A percentile compares a stretch with the other conserved stretches of the same genome.
These are phyloP conservation scores for Leishmania lainsoni DNA, from an alignment of 208 protist species.

Conservation along the genomic window DNA sequence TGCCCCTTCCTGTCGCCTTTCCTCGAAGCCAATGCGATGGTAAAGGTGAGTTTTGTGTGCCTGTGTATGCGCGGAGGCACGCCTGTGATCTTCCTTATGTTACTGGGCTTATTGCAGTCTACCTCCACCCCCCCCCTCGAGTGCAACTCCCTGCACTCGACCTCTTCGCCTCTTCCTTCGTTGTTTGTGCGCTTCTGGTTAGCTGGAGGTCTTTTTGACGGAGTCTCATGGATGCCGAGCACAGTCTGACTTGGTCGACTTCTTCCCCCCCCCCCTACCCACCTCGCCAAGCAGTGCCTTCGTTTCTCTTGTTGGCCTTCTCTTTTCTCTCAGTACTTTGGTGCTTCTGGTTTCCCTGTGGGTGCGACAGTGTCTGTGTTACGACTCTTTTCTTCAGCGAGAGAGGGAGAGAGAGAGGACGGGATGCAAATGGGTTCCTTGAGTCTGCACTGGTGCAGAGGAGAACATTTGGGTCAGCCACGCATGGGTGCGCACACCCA, in stretches of 20 bases:
- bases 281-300: neutral
- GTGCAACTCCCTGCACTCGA: neutral
- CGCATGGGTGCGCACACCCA: neutral
- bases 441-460: neutral
- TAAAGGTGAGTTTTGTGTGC: neutral
- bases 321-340: slow-evolving; percentile 7
- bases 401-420: too few relatives aligned
- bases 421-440: neutral
- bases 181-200: neutral
- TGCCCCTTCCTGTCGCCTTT: neutral
- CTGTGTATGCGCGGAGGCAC: neutral
- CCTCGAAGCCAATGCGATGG: neutral
- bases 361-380: neutral
- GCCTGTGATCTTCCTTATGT: neutral
- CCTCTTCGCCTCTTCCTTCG: neutral
- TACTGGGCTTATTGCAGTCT: neutral
- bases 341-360: neutral
- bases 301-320: slow-evolving; percentile 5
- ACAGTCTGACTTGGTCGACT: neutral
- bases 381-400: neutral
- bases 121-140: neutral
- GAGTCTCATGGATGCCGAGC: neutral
- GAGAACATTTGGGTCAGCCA: neutral
- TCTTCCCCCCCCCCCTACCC: neutral
- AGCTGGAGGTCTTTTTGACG: neutral